These are phyloP conservation scores for Saprolegnia diclina DNA, from an alignment of 352 stramenopile species.

Conservation along the genomic window DNA sequence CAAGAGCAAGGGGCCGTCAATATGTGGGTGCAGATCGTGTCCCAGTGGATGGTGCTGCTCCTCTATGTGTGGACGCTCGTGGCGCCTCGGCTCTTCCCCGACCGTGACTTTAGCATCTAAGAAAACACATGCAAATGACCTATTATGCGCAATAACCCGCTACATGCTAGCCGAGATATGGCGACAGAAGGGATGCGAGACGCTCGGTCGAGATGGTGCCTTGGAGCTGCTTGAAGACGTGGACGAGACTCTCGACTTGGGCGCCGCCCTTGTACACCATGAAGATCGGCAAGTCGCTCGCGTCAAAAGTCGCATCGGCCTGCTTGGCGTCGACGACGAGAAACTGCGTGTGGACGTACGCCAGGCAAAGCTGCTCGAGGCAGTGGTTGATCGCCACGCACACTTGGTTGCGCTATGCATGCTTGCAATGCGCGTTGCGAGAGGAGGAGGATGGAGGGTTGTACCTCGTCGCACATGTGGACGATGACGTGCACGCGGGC, in stretches of 20 bases:
- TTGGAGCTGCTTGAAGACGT: slow-evolving; percentile 49
- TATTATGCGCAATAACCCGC: not conserved
- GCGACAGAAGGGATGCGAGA: slow-evolving; percentile 19
- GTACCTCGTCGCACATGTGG: slow-evolving; percentile 26
- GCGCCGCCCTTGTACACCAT: slow-evolving; percentile 51
- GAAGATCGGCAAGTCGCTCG: slow-evolving; percentile 56
- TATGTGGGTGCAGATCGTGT: slow-evolving; percentile 95
- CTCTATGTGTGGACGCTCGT: slow-evolving; percentile 94
- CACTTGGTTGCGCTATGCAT: slow-evolving; percentile 44
- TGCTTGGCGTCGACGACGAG: slow-evolving; percentile 53
- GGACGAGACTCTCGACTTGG: slow-evolving; percentile 54
- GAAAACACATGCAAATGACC: not conserved
- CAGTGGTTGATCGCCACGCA: slow-evolving; percentile 65
- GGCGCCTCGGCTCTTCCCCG: slow-evolving; percentile 90
- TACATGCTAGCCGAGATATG: slow-evolving; percentile 3
- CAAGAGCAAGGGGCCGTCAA: slow-evolving; percentile 40
- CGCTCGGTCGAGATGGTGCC: slow-evolving; percentile 58
- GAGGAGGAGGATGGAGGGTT: slow-evolving; percentile 26
- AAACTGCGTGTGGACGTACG: slow-evolving; percentile 67
- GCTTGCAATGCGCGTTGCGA: slow-evolving; percentile 13
- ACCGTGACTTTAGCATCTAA: slow-evolving; percentile 81
- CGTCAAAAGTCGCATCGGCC: slow-evolving; percentile 60
- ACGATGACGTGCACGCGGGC: slow-evolving; percentile 7
- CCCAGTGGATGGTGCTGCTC: slow-evolving; percentile 90
- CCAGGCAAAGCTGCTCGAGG: slow-evolving; percentile 44